Conservation (phyloP, 331 rosid species). For the Stylosanthes scabra region DNA sequence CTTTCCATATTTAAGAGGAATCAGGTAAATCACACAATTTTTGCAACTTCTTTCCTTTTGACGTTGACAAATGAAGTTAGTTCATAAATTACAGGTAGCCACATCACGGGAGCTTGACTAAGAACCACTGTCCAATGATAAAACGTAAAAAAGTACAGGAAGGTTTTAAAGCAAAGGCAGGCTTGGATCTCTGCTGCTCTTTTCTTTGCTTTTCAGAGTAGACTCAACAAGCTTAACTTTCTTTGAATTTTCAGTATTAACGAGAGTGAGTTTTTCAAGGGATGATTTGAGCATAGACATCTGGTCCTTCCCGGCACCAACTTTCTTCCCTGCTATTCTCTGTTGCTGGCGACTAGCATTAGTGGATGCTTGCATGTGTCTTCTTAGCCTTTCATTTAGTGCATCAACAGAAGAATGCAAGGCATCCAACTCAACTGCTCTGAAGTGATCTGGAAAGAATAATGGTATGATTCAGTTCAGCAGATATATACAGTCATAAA, state of each 20-base stretch:
- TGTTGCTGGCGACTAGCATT: conserved; percentile 57
- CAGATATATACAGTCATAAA: conserved; percentile 4
- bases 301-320: conserved; percentile 59
- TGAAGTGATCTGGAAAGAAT: conserved; percentile 62
- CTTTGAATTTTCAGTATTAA: conserved; percentile 74
- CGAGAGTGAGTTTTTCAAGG: conserved; percentile 79
- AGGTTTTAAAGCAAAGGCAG: conserved; percentile 24
- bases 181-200: conserved; percentile 54
- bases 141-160: not conserved
- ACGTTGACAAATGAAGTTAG: conserved; percentile 7
- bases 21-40: conserved; percentile 18
- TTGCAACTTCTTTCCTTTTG: conserved; percentile 1
- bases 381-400: conserved; percentile 68
- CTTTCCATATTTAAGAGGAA: conserved; percentile 1
- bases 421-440: conserved; percentile 79
- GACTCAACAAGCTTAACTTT: conserved; percentile 86
- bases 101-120: conserved; percentile 13
- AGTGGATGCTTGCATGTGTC: conserved; percentile 51
- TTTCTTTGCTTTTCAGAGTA: conserved; percentile 60
- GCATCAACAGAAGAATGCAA: conserved; percentile 78
- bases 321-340: conserved; percentile 60
- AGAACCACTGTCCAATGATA: conserved; percentile 13
- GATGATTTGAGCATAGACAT: conserved; percentile 74
- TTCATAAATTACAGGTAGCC: conserved; percentile 14
- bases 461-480: conserved; percentile 4